phyloP scores from a whole-genome alignment of 179 eudicot genomes.

The Spergularia azorica region DNA sequence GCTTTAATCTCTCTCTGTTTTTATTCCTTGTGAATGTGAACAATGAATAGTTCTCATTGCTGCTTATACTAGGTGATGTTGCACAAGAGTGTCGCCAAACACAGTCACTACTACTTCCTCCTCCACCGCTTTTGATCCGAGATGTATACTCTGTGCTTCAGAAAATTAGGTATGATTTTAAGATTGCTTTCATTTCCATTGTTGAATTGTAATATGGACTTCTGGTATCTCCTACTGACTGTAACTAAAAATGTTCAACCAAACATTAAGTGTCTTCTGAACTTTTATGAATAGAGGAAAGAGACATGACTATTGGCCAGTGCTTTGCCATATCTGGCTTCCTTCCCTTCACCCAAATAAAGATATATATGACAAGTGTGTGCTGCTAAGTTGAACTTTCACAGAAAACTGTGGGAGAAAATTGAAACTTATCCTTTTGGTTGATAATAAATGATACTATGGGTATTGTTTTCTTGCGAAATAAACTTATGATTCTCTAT shows the following conservation, averaged over 20 bases:
- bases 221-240: not conserved
- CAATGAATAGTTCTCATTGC: constrained; percentile 1
- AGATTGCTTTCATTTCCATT: constrained; percentile 4
- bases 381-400: not conserved
- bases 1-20: constrained; percentile 18
- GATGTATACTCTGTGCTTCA: constrained; percentile 73
- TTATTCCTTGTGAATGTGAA: not conserved
- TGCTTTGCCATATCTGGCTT: not conserved
- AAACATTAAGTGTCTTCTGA: not conserved
- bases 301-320: not conserved
- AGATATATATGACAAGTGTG: not conserved
- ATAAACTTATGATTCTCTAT: not conserved
- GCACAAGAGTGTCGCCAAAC: constrained; percentile 95
- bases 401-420: not conserved
- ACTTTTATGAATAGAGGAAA: constrained; percentile 1
- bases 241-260: not conserved
- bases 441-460: not conserved
- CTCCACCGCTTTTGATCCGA: constrained; percentile 72
- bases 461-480: not conserved
- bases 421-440: not conserved
- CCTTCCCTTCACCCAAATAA: not conserved
- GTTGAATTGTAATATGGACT: constrained; percentile 10
- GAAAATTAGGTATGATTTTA: constrained; percentile 68
- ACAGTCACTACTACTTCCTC: constrained; percentile 82
- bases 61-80: constrained; percentile 71